Percentiles rank a stretch among this genome's conserved stretches.
Evolutionary conservation across 169 alveolate genomes (phyloP).

Genomic region (Babesia caballi): DNA sequence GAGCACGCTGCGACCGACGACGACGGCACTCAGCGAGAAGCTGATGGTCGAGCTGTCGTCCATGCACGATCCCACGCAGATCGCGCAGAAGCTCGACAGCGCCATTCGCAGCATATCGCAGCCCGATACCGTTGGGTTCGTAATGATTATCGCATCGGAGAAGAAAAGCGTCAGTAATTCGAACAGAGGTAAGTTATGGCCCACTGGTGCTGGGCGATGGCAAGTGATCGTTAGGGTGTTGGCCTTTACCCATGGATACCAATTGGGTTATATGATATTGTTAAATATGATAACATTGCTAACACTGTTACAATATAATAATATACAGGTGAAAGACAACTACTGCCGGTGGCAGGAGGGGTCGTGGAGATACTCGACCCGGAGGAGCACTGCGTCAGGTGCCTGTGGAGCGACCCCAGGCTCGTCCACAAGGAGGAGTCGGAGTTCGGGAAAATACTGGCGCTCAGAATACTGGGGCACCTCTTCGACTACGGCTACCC

Average conservation of each 20-base stretch:
- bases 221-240: too few species aligned
- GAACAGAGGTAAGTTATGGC: neutral
- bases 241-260: too few species aligned
- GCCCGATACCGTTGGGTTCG: conserved; percentile 46
- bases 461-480: conserved; percentile 47
- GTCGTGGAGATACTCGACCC: conserved; percentile 61
- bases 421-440: conserved; percentile 42
- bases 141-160: conserved; percentile 39
- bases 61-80: conserved; percentile 6
- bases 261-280: too few species aligned
- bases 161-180: neutral
- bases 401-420: conserved; percentile 61
- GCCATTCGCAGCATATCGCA: conserved; percentile 12
- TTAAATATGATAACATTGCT: neutral
- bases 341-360: conserved; percentile 59
- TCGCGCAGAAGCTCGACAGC: conserved; percentile 3
- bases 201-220: too few species aligned
- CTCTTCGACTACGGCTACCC: conserved; percentile 59
- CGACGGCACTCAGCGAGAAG: conserved; percentile 10
- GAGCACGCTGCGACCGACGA: conserved; percentile 13
- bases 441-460: conserved; percentile 48
- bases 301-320: neutral
- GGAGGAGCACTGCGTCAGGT: conserved; percentile 63
- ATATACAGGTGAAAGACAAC: neutral
- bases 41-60: conserved; percentile 10